Conservation (phyloP, 192 early-diverging fungal genomes). For the Rhizoclosmatium sp. region DNA sequence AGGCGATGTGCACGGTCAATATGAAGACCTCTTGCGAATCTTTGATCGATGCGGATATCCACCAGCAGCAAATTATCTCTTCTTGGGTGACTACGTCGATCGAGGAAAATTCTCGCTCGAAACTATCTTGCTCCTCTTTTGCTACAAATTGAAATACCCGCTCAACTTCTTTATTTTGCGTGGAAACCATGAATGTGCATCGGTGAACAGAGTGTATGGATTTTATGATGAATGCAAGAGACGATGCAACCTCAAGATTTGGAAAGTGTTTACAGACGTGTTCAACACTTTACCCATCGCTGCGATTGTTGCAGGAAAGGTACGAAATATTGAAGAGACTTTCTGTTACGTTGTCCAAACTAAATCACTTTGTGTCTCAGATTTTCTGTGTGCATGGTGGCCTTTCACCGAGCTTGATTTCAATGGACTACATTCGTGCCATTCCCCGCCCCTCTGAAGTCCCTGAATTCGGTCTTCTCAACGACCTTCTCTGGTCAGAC, state of each 20-base stretch:
- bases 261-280: conserved; percentile 92
- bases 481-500: conserved; percentile 92
- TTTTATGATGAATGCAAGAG: conserved; percentile 99
- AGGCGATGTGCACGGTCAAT: conserved; percentile 97
- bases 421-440: conserved; percentile 86
- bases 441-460: conserved; percentile 87
- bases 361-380: conserved; percentile 10
- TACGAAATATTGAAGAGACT: background rate
- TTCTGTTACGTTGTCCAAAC: too few relatives aligned
- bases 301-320: conserved; percentile 75
- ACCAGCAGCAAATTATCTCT: conserved; percentile 89
- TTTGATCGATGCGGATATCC: conserved; percentile 96
- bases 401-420: conserved; percentile 72
- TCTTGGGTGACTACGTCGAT: conserved; percentile 95
- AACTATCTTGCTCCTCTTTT: conserved; percentile 90
- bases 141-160: conserved; percentile 96
- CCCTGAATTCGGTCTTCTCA: conserved; percentile 90
- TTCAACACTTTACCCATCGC: conserved; percentile 95
- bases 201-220: conserved; percentile 92
- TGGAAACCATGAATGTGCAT: conserved; percentile 96
- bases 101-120: conserved; percentile 95
- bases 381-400: conserved; percentile 98
- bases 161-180: conserved; percentile 96
- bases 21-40: conserved; percentile 86
- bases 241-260: conserved; percentile 83